Evolutionary conservation across 208 protist genomes (phyloP).

Genomic region (Entamoeba nuttalli): DNA sequence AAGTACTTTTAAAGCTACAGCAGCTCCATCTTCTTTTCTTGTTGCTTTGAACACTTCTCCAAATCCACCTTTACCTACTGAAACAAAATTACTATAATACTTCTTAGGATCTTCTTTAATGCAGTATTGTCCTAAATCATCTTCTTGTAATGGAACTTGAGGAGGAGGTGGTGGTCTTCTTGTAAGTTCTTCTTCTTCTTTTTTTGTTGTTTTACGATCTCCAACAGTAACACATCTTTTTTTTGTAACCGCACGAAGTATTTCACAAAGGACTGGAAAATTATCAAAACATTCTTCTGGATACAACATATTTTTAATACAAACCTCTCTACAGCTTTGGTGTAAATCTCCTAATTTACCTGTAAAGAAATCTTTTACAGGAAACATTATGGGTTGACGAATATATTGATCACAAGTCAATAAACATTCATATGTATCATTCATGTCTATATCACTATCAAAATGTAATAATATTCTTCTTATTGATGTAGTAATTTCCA

Average conservation of each 20-base stretch:
- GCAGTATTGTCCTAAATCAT: background rate
- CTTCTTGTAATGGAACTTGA: background rate
- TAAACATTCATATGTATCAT: background rate
- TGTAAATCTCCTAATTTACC: background rate
- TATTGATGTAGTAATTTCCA: background rate
- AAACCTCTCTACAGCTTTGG: background rate
- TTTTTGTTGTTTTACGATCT: background rate
- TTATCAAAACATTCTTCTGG: background rate
- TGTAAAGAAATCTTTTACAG: background rate
- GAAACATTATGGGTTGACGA: background rate
- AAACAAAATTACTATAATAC: background rate
- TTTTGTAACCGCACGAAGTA: background rate
- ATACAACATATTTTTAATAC: background rate
- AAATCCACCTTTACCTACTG: background rate
- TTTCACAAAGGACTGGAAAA: background rate
- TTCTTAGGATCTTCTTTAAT: background rate
- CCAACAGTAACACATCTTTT: background rate
- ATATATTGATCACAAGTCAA: background rate
- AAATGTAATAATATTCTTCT: background rate
- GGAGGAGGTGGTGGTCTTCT: background rate
- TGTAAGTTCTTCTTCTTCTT: background rate
- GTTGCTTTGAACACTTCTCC: background rate
- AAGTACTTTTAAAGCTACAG: background rate
- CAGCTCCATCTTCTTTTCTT: background rate
- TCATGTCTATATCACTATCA: background rate